These are phyloP conservation scores for Amanita rubescens DNA, from an alignment of 768 basidiomycete genomes.

Conservation along the genomic window DNA sequence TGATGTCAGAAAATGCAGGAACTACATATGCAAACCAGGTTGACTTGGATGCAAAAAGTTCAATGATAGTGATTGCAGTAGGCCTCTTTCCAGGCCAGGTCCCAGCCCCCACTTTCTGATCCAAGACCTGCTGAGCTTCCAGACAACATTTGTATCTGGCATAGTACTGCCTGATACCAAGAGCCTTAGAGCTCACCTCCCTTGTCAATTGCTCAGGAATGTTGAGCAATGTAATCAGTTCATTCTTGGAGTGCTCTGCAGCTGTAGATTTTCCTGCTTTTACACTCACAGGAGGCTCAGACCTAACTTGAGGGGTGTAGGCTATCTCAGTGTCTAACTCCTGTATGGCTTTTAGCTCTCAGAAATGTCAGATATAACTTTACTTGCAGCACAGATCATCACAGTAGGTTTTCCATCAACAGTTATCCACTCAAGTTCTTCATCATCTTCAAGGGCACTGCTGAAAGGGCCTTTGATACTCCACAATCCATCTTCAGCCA, in stretches of 20 bases:
- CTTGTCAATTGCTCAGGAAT: neutral
- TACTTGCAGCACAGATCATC: neutral
- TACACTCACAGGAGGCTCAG: neutral
- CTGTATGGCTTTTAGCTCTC: neutral
- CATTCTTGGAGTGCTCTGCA: neutral
- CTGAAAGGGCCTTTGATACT: neutral
- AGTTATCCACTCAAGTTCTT: neutral
- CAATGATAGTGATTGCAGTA: neutral
- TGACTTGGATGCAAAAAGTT: neutral
- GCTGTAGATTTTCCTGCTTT: neutral
- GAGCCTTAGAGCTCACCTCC: neutral
- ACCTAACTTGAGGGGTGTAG: neutral
- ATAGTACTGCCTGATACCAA: neutral
- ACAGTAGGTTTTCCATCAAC: neutral
- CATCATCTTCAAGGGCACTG: neutral
- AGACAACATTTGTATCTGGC: neutral
- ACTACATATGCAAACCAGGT: neutral
- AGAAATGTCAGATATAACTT: neutral
- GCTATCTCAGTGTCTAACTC: neutral
- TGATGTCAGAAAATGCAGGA: neutral
- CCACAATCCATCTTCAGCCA: neutral
- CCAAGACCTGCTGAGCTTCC: neutral
- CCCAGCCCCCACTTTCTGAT: neutral
- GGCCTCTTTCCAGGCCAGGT: constrained; percentile 4
- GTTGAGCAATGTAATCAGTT: neutral